A percentile compares a stretch with the other conserved stretches of the same genome.
Conservation (phyloP, 495 filamentous ascomycete genomes). For the Talaromyces borbonicus region DNA sequence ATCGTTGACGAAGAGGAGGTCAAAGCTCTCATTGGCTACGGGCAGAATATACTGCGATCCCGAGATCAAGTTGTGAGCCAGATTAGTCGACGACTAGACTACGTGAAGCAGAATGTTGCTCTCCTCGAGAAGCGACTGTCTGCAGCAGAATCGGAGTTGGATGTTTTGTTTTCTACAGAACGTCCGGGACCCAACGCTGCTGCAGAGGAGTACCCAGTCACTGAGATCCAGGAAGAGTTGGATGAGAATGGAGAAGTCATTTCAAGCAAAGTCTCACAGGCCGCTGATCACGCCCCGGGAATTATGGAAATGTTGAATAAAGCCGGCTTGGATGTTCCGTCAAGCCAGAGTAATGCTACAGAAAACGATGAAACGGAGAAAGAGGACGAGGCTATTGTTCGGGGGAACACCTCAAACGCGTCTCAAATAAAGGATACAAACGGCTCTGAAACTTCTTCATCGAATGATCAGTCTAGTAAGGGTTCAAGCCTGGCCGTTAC, state of each 20-base stretch:
- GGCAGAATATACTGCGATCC: constrained; percentile 22
- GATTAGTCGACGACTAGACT: constrained; percentile 71
- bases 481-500: not conserved
- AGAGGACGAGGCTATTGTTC: not conserved
- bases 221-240: constrained; percentile 80
- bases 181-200: constrained; percentile 21
- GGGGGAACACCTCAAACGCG: not conserved
- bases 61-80: constrained; percentile 58
- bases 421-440: not conserved
- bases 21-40: constrained; percentile 24
- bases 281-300: constrained; percentile 50
- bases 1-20: constrained; percentile 49
- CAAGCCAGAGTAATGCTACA: constrained; percentile 12
- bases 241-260: constrained; percentile 87
- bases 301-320: constrained; percentile 60
- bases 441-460: not conserved
- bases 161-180: constrained; percentile 49
- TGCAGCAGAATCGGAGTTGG: constrained; percentile 39
- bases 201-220: constrained; percentile 42
- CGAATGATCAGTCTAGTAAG: not conserved
- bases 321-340: constrained; percentile 50
- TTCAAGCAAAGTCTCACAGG: constrained; percentile 47
- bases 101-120: constrained; percentile 70
- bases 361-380: not conserved
- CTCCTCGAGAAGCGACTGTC: constrained; percentile 57